phyloP scores from a whole-genome alignment of 306 rosid genomes.

The Cucurbita ficifolia region DNA sequence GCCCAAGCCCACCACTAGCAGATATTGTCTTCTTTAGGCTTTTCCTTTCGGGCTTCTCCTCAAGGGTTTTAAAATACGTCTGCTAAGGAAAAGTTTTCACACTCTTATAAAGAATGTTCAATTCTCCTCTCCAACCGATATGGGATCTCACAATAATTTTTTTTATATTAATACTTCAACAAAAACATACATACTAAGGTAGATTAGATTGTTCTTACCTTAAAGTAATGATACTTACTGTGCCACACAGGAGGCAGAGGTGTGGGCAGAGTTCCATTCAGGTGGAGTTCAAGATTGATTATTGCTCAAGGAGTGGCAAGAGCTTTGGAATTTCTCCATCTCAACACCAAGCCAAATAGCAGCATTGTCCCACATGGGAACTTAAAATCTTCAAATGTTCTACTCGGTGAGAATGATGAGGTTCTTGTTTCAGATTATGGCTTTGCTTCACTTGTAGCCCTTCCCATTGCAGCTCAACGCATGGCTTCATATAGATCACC shows the following conservation, averaged over 20 bases:
- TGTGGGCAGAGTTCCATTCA: slow-evolving; percentile 32
- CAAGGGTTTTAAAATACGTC: too few relatives aligned
- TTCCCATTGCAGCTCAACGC: slow-evolving; percentile 50
- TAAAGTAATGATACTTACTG: neutral
- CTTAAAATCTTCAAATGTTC: slow-evolving; percentile 53
- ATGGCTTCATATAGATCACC: slow-evolving; percentile 54
- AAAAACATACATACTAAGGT: neutral
- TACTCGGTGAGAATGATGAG: slow-evolving; percentile 32
- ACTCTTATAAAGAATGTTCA: too few relatives aligned
- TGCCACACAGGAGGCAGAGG: slow-evolving; percentile 27
- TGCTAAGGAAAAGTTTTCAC: too few relatives aligned
- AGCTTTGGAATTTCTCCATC: slow-evolving; percentile 64
- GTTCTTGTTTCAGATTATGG: slow-evolving; percentile 56
- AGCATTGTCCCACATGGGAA: slow-evolving; percentile 54
- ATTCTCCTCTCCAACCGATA: too few relatives aligned
- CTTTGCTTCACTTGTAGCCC: slow-evolving; percentile 45
- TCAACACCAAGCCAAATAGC: slow-evolving; percentile 14
- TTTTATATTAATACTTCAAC: neutral
- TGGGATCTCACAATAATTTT: too few relatives aligned
- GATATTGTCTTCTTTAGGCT: too few relatives aligned
- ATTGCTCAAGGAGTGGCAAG: slow-evolving; percentile 52
- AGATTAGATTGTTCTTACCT: neutral
- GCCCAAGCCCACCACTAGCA: too few relatives aligned
- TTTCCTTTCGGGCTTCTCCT: too few relatives aligned
- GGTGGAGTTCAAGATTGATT: slow-evolving; percentile 45